Evolutionary conservation across 2,329 filamentous ascomycete species (phyloP).

Genomic region (Immersiporthe knoxdaviesiana): DNA sequence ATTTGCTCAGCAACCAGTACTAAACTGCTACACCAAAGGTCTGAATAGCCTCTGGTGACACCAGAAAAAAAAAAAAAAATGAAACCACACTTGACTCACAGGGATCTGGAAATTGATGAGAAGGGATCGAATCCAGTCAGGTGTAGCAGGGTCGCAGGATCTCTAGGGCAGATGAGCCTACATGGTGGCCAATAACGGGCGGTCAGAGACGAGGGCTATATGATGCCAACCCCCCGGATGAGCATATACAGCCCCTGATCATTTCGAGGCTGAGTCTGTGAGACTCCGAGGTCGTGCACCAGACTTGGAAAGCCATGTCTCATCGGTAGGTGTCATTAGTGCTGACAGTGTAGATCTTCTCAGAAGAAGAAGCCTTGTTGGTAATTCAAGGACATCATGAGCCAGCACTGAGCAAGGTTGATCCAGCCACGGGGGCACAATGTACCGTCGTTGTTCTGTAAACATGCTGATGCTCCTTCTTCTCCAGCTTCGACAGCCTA

Average conservation of each 20-base stretch:
- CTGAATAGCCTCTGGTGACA: neutral
- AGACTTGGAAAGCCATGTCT: neutral
- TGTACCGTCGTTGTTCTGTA: neutral
- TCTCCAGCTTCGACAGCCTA: neutral
- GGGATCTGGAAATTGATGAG: neutral
- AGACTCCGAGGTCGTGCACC: neutral
- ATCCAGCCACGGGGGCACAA: neutral
- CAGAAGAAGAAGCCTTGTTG: neutral
- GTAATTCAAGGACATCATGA: neutral
- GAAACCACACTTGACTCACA: neutral
- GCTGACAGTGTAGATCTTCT: neutral
- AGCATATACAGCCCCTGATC: neutral
- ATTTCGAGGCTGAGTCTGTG: neutral
- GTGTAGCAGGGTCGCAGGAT: neutral
- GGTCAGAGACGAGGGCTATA: neutral
- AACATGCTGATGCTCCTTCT: neutral
- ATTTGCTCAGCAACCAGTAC: neutral
- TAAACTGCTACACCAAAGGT: no score
- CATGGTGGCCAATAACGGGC: neutral
- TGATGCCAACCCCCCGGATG: neutral
- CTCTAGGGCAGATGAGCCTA: no score
- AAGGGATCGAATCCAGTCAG: neutral
- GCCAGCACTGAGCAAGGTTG: neutral
- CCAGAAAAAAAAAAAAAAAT: no score
- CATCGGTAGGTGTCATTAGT: neutral